Base-by-base conservation (phyloP, 2,329 filamentous ascomycete species). In the Periconia sp. region DNA sequence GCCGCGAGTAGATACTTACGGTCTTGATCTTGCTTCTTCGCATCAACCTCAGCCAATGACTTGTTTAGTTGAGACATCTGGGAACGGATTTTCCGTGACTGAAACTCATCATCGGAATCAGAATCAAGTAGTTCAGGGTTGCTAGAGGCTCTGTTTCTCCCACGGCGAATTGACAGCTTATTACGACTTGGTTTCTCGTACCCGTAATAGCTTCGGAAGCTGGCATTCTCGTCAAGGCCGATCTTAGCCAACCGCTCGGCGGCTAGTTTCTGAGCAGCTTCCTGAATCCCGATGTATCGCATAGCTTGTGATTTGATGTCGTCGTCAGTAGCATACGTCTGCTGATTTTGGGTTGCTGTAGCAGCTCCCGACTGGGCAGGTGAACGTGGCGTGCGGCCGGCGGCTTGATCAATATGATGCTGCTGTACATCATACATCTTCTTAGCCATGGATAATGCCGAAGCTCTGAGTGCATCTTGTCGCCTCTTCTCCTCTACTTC, bases 391-490 rank as follows among this genome's bases (percentile, higher is more conserved):
- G 73, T 50, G 72, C 76, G 21, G 74, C 70, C 48, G 16, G 61
- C 36, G 25, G 56, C 57, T 22, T 78, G 74, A 5, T 84, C 80
- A 1, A 80, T 75, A 47, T 78, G 79, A 48, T 79, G 81, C 49
- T 89, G 83, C 55, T 90, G 85, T 23, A 82, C 76, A 9, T 77
- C 81, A 63, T 91, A 96, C 84, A 96, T 92, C 56, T 87, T 83
- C 69, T 86, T 88, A 5, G 92, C 91, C 90, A 96, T 95, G 9
- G 88, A 89, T 3, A 96, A 76, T 2, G 92, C 90, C 15, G 90
- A 92, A 21, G 90, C 89, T 51, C 86, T 87, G 3, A 95, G 75
- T 4, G 85, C 83, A 54, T 90, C 87, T 31, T 85, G 81, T 44
- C 81, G 83, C 48, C 81, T 84, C 66, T 85, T 81, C 59, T 96